These are phyloP conservation scores for Histomonas meleagridis DNA, from an alignment of 208 protist species.

Conservation along the genomic window DNA sequence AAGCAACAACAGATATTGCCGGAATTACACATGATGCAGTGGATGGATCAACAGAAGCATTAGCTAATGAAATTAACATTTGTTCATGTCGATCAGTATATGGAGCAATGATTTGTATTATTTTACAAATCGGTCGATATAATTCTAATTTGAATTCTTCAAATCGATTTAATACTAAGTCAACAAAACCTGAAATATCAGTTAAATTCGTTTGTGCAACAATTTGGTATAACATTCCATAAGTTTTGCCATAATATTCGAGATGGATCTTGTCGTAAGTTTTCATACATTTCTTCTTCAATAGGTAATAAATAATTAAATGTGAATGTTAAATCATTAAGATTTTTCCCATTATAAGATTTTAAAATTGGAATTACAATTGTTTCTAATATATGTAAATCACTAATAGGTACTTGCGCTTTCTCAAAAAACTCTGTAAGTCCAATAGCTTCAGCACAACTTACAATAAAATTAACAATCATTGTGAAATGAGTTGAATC, in stretches of 20 bases:
- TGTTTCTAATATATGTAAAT: neutral
- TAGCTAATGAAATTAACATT: neutral
- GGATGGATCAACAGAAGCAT: neutral
- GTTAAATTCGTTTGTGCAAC: too few species aligned
- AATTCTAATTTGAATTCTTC: neutral
- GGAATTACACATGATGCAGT: neutral
- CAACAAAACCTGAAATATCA: neutral
- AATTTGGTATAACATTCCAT: constrained; percentile 19
- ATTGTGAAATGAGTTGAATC: neutral
- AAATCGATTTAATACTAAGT: neutral
- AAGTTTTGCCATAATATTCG: neutral
- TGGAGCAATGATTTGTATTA: neutral
- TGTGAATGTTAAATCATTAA: neutral
- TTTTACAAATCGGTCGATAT: neutral
- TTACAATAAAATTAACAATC: neutral
- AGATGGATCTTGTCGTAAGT: too few species aligned
- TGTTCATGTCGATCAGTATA: too few species aligned
- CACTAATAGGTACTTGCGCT: neutral
- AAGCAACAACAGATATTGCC: neutral
- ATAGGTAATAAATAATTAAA: neutral
- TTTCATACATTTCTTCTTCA: neutral
- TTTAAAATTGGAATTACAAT: neutral
- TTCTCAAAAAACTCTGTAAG: neutral
- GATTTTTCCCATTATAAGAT: neutral
- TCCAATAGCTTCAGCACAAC: neutral